A percentile compares a stretch with the other conserved stretches of the same genome.
Evolutionary conservation across 441 rosid species (phyloP).

Genomic region (Syzygium syzygioides): DNA sequence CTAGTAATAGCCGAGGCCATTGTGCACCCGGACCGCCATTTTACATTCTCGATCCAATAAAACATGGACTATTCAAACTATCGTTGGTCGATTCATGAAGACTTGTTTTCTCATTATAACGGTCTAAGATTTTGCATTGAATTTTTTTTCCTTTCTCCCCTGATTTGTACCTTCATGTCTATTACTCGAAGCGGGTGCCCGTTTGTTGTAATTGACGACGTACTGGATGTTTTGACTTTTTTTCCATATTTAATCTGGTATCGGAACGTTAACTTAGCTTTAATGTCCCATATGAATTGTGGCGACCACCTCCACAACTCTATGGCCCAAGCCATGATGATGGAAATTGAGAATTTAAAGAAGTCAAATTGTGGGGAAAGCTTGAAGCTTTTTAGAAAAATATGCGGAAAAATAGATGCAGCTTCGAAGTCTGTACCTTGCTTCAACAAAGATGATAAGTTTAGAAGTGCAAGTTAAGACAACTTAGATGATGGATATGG

Average conservation of each 20-base stretch:
- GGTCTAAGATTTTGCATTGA: not conserved
- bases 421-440: not conserved
- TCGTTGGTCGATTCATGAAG: accelerated
- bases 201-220: not conserved
- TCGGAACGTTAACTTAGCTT: not conserved
- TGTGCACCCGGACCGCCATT: not conserved
- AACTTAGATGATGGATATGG: not conserved
- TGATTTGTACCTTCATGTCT: not conserved
- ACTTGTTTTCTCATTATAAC: not conserved
- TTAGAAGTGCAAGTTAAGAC: not conserved
- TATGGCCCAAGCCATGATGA: not conserved
- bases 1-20: not conserved
- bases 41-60: not conserved
- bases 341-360: not conserved
- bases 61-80: not conserved
- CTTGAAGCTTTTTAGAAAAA: not conserved
- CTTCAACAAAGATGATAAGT: not conserved
- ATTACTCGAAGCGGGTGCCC: not conserved
- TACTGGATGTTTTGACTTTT: not conserved
- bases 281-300: not conserved
- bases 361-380: not conserved
- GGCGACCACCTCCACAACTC: not conserved
- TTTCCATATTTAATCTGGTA: not conserved
- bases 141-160: not conserved
- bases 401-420: not conserved